phyloP scores from a whole-genome alignment of 2,329 filamentous ascomycete genomes.

The Colletotrichum viniferum region DNA sequence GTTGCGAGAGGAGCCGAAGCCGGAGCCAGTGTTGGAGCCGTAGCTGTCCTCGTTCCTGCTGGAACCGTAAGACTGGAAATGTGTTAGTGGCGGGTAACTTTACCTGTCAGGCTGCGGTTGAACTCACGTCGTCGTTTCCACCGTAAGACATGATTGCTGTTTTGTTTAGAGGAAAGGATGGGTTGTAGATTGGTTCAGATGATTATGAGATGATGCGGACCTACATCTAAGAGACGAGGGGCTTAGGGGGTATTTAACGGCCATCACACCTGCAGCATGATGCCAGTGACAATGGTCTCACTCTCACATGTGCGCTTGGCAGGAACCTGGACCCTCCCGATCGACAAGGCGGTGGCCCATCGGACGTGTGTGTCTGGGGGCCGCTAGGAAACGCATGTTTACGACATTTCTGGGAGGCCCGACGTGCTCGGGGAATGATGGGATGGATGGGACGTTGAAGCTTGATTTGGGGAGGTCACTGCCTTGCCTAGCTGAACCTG shows the following conservation, averaged over 20 bases:
- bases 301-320: conserved; percentile 15
- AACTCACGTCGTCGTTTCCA: conserved; percentile 42
- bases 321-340: background rate
- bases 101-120: background rate
- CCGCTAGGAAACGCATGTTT: conserved; percentile 16
- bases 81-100: background rate
- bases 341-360: conserved; percentile 18
- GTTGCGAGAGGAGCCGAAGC: conserved; percentile 23
- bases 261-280: background rate
- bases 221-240: background rate
- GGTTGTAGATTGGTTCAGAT: background rate
- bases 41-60: conserved; percentile 28
- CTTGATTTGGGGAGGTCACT: background rate
- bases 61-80: background rate
- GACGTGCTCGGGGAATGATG: background rate
- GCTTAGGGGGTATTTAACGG: conserved; percentile 7
- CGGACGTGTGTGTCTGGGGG: background rate
- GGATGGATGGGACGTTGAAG: background rate
- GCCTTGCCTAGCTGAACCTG: background rate
- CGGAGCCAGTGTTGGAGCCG: conserved; percentile 18
- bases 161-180: background rate
- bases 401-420: conserved; percentile 10
- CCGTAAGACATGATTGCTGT: conserved; percentile 50
- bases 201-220: background rate
- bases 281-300: background rate